phyloP scores from a whole-genome alignment of 345 rosid species.

The Abelmoschus esculentus region DNA sequence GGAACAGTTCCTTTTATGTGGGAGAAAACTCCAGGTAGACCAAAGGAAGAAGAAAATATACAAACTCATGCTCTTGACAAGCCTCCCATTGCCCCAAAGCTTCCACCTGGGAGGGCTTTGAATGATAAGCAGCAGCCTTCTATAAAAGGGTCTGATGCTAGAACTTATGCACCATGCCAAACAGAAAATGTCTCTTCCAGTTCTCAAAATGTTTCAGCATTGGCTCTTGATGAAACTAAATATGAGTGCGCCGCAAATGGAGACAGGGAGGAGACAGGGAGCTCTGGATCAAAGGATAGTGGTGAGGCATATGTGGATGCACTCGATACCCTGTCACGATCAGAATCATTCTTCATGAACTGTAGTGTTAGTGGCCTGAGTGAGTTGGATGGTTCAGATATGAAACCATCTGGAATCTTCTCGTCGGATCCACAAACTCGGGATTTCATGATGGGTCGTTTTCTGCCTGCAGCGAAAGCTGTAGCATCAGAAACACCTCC shows the following conservation, averaged over 20 bases:
- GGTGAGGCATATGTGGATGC: slow-evolving; percentile 47
- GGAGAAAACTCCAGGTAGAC: slow-evolving; percentile 82
- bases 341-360: slow-evolving; percentile 48
- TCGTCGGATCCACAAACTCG: slow-evolving; percentile 45
- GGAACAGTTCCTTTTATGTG: slow-evolving; percentile 89
- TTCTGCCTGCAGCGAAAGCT: slow-evolving; percentile 91
- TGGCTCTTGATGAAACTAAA: slow-evolving; percentile 11
- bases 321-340: slow-evolving; percentile 42
- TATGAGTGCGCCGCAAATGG: slow-evolving; percentile 19
- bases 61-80: slow-evolving; percentile 15
- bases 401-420: slow-evolving; percentile 41
- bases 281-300: slow-evolving; percentile 24
- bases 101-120: slow-evolving; percentile 69
- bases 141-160: slow-evolving; percentile 20
- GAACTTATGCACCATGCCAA: slow-evolving; percentile 3
- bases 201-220: slow-evolving; percentile 15
- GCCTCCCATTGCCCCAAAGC: slow-evolving; percentile 55
- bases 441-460: slow-evolving; percentile 85
- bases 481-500: slow-evolving; percentile 66
- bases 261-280: slow-evolving; percentile 25
- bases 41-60: slow-evolving; percentile 48
- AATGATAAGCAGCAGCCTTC: slow-evolving; percentile 23
- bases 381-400: slow-evolving; percentile 43
- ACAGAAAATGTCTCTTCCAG: slow-evolving; percentile 5
- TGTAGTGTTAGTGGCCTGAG: slow-evolving; percentile 56